Evolutionary conservation across 257 asterid genomes (phyloP).

Genomic region (Solanum bukasovii): DNA sequence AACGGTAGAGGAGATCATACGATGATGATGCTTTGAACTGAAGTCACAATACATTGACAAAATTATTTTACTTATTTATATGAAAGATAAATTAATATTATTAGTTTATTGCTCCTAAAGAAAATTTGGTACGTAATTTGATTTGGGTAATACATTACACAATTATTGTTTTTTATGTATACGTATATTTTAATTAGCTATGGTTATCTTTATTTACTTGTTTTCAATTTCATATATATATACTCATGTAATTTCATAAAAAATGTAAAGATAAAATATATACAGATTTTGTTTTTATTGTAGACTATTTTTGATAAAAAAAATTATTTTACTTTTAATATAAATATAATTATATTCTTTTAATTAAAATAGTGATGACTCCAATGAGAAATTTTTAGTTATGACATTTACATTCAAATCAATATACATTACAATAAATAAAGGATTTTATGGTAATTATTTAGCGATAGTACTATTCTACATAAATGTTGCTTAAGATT

Average conservation of each 20-base stretch:
- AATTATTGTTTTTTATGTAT: not conserved
- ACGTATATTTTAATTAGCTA: no score
- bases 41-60: not conserved
- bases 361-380: not conserved
- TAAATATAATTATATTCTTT: not conserved
- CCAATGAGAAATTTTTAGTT: not conserved
- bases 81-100: not conserved
- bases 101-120: not conserved
- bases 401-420: not conserved
- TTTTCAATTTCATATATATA: no score
- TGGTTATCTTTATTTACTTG: not conserved
- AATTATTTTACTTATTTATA: not conserved
- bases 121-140: not conserved
- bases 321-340: not conserved
- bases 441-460: no score
- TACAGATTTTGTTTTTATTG: no score
- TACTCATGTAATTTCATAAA: no score
- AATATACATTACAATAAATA: not conserved
- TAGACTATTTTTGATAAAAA: not conserved
- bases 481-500: not conserved
- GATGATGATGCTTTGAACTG: conserved; percentile 4
- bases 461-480: no score
- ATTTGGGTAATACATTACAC: not conserved
- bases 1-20: not conserved
- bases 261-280: no score